Evolutionary conservation across 345 rosid species (phyloP), one percentile per base, ranked within the genome.

Genomic region (Rubroshorea leprosula): DNA sequence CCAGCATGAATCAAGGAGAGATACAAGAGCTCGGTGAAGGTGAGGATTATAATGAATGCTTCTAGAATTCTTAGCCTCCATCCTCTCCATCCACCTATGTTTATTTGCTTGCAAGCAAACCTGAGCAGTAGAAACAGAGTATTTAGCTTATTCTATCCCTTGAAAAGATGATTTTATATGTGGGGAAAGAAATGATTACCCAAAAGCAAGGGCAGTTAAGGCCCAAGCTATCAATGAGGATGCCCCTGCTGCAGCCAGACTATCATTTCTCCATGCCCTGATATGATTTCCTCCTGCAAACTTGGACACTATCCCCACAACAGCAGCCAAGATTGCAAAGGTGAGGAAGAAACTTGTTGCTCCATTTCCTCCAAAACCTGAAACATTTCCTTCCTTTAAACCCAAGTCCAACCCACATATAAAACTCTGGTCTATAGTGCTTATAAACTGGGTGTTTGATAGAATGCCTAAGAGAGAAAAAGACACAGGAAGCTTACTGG

Each of bases 71-170:
- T 77, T 49, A 92, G 72, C 43, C 94, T 83, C 97, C 97, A 86
- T 6, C 96, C 96, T 57, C 97, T 76, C 72, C 83, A 56, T 17
- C 97, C 94, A 77, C 97, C 97, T 17, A 92, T 25, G 80, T 68
- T 24, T 71, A 86, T 92, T 64, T 89, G 76, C 72, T 89, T 89
- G 79, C 94, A 89, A 31, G 99, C 94, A 78, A 93, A 71, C 74
- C 94, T 85, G 71, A 3, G n/a, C n/a, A n/a, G n/a, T n/a, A n/a
- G n/a, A n/a, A n/a, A n/a, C n/a, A n/a, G n/a, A n/a, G n/a, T n/a
- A n/a, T n/a, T n/a, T n/a, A n/a, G n/a, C n/a, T n/a, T n/a, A n/a
- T n/a, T n/a, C n/a, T n/a, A n/a, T n/a, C n/a, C n/a, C n/a, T n/a
- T n/a, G n/a, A n/a, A n/a, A n/a, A n/a, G n/a, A n/a, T n/a, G n/a